Evolutionary conservation across 176 grass and related monocot genomes (phyloP).

Genomic region (Bolboschoenus planiculmis): DNA sequence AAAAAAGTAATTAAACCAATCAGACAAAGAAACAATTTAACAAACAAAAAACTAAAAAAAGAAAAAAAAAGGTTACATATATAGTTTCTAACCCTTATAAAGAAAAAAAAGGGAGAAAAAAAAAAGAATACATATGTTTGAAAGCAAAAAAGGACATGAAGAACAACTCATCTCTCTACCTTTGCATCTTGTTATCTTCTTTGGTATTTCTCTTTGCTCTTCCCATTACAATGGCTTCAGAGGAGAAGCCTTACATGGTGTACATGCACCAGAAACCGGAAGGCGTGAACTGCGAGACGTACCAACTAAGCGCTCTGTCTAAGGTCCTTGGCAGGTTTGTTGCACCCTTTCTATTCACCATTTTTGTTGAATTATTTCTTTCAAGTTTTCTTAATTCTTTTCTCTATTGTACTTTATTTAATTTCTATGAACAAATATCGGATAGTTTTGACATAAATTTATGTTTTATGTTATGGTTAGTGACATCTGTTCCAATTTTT

Average conservation of each 20-base stretch:
- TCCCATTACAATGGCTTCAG: conserved; percentile 1
- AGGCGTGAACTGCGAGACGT: neutral
- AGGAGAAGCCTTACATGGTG: conserved; percentile 6
- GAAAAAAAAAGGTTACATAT: neutral
- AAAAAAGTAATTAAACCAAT: neutral
- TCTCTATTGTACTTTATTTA: too few relatives aligned
- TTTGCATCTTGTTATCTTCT: neutral
- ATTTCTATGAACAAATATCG: neutral
- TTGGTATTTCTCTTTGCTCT: neutral
- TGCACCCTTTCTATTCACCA: neutral
- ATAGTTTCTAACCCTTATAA: neutral
- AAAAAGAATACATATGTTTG: neutral
- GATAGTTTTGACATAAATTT: neutral
- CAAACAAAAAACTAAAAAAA: neutral
- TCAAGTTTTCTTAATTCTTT: neutral
- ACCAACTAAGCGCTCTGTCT: conserved; percentile 16
- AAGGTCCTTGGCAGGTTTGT: conserved; percentile 29
- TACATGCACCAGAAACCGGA: neutral
- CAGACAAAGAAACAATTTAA: neutral
- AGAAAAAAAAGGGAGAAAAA: neutral
- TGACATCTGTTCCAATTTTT: neutral
- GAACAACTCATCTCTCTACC: neutral
- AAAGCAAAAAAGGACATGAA: neutral
- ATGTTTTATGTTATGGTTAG: neutral
- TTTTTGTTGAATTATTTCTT: neutral